Base-by-base conservation (phyloP, 257 asterid species). In the Nicotiana attenuata region DNA sequence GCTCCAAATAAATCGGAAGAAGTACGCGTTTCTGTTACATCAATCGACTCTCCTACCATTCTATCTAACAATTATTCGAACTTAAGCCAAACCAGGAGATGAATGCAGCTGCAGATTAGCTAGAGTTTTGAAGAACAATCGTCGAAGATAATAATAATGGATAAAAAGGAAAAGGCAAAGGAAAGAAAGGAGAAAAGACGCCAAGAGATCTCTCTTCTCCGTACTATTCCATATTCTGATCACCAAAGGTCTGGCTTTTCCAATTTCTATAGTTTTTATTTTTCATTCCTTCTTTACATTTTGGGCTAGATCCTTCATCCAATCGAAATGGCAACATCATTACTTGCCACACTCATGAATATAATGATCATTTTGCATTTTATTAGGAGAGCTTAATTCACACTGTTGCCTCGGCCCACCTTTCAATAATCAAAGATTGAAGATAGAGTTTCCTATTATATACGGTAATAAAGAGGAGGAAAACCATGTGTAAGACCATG, bases 111-210 rank as follows among this genome's bases (percentile, higher is more conserved):
- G 45, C 81, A 47, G 57, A 4, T 4, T 38, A 61, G 60, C 31
- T 71, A 64, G 8, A 77, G 61, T 13, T 53, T 76, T 20, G 22
- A 61, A 45, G 1, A 3, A 71, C 7, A 41, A 38, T 45, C 31
- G 10, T 15, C 11, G 7, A 38, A 6, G 5, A 22, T 22, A 78
- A 17, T 0, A 65, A 80, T 56, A 9, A 93, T 92, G 94, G 92
- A 89, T 84, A 95, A 86, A 67, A 92, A 90, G 65, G 96, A 88
- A 85, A 89, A 89, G 87, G 94, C 94, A 1, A 90, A 83, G 88
- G 95, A 89, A 84, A 85, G 86, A 84, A 90, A 97, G 80, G 99
- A 95, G 85, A 87, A 92, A 85, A 85, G 98, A 85, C 94, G 92
- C 83, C 93, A 93, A 65, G 92, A 92, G 68, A 87, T 93, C 82